A percentile compares a stretch with the other conserved stretches of the same genome.
Conservation (phyloP, 2,329 filamentous ascomycete species). For the Beauveria varroae region DNA sequence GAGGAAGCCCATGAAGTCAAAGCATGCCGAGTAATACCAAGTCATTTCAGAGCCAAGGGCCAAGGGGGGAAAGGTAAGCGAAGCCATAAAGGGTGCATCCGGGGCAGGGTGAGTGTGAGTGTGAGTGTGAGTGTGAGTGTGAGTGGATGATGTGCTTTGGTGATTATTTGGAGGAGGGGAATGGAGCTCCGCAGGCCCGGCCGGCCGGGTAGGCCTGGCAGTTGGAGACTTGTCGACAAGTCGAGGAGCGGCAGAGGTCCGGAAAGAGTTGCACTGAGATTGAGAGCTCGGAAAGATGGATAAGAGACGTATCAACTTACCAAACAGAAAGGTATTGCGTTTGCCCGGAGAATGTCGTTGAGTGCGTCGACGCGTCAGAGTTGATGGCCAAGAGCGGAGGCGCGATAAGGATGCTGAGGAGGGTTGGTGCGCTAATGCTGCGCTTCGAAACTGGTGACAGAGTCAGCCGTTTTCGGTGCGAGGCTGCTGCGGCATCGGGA, state of each 20-base stretch:
- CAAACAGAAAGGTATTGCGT: not conserved
- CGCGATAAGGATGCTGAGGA: not conserved
- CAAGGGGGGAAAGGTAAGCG: slow-evolving; percentile 3
- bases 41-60: not conserved
- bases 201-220: slow-evolving; percentile 5
- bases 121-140: not conserved
- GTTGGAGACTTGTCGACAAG: not conserved
- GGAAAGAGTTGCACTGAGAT: not conserved
- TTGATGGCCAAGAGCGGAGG: not conserved
- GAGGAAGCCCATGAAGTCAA: not conserved
- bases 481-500: not conserved
- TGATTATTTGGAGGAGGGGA: not conserved
- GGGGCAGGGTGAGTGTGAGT: not conserved
- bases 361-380: not conserved
- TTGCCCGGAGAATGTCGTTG: not conserved
- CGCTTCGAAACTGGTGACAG: not conserved
- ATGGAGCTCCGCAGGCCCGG: slow-evolving; percentile 6
- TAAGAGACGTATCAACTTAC: not conserved
- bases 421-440: not conserved
- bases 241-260: not conserved
- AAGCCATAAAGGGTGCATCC: not conserved
- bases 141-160: slow-evolving; percentile 1
- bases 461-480: not conserved
- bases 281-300: not conserved
- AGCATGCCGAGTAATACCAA: not conserved